A percentile compares a stretch with the other conserved stretches of the same genome.
phyloP scores from a whole-genome alignment of 257 asterid species.

The Jacaranda copaia region DNA sequence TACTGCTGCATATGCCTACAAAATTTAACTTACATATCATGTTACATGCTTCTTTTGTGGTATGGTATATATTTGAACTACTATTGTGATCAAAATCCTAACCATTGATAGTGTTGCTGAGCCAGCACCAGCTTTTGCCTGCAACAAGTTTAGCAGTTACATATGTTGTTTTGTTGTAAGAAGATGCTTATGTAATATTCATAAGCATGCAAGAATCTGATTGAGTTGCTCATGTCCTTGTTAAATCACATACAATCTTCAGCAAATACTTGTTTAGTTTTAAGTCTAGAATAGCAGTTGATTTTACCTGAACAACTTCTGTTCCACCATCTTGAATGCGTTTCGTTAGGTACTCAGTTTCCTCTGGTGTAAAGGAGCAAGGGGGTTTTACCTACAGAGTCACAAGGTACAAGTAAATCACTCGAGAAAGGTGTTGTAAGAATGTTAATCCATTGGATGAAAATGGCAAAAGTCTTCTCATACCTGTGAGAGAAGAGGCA shows the following conservation, averaged over 20 bases:
- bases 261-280: background rate
- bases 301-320: constrained; percentile 80
- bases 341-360: constrained; percentile 76
- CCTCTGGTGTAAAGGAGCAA: constrained; percentile 81
- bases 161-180: background rate
- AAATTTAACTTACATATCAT: constrained; percentile 15
- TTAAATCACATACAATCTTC: too few relatives aligned
- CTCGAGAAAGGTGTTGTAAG: constrained; percentile 11
- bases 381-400: constrained; percentile 81
- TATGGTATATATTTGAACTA: background rate
- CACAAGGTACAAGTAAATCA: constrained; percentile 5
- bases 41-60: constrained; percentile 18
- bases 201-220: background rate
- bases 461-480: background rate
- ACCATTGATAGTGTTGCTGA: constrained; percentile 96
- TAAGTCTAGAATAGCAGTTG: background rate
- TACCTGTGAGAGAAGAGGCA: constrained; percentile 95
- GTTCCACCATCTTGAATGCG: constrained; percentile 97
- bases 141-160: constrained; percentile 32
- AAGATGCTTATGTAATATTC: constrained; percentile 10
- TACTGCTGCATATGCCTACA: constrained; percentile 92
- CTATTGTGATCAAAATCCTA: constrained; percentile 1
- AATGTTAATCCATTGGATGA: background rate
- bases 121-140: constrained; percentile 97
- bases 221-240: too few relatives aligned